phyloP scores from a whole-genome alignment of 192 early-diverging fungal species.

The Mortierella antarctica region DNA sequence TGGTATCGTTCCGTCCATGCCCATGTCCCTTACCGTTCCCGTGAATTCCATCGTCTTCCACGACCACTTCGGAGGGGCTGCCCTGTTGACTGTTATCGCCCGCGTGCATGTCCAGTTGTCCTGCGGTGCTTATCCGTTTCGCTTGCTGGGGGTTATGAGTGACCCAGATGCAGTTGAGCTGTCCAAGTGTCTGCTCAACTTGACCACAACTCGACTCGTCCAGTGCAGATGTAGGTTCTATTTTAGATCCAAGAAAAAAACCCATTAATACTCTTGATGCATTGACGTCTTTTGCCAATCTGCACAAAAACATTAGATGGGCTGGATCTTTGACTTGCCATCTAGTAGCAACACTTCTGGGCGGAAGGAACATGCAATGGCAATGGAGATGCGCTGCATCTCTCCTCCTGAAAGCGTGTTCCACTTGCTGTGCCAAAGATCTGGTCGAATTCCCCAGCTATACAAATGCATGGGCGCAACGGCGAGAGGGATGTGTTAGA shows the following conservation, averaged over 20 bases:
- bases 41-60: conserved; percentile 4
- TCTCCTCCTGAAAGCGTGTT: conserved; percentile 86
- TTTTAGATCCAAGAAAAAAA: neutral
- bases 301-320: neutral
- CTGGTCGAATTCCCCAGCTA: conserved; percentile 76
- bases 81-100: conserved; percentile 16
- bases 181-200: conserved; percentile 78
- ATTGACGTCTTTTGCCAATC: neutral
- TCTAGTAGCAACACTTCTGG: conserved; percentile 85
- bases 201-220: conserved; percentile 75
- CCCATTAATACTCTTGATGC: neutral
- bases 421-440: conserved; percentile 82
- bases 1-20: neutral
- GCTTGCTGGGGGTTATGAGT: conserved; percentile 81
- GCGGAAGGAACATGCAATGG: conserved; percentile 80
- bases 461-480: neutral
- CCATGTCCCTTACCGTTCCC: neutral
- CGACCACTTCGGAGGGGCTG: neutral
- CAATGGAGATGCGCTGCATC: conserved; percentile 82
- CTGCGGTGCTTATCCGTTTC: conserved; percentile 63
- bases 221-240: conserved; percentile 88
- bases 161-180: conserved; percentile 81
- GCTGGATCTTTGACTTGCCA: conserved; percentile 54
- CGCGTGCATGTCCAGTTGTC: conserved; percentile 29
- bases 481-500: conserved; percentile 60